Evolutionary conservation across 140 eudicot genomes (phyloP).

Genomic region (Ambrosia hybrid): DNA sequence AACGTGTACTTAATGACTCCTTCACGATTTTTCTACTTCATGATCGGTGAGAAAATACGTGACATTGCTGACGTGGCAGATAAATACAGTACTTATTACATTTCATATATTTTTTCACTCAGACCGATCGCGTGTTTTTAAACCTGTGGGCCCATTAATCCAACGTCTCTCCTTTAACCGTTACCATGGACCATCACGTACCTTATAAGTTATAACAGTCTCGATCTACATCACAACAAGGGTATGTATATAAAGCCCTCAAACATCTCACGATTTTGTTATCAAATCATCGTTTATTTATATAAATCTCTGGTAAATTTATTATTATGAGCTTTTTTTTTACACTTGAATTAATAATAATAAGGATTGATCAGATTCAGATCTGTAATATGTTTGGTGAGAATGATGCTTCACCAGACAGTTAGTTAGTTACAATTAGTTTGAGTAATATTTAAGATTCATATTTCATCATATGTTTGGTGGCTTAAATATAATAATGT

Average conservation of each 20-base stretch:
- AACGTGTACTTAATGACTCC: constrained; percentile 26
- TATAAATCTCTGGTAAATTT: constrained; percentile 11
- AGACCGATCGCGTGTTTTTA: not conserved
- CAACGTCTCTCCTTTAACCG: constrained; percentile 25
- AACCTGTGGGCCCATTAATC: constrained; percentile 4
- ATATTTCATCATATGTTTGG: constrained; percentile 23
- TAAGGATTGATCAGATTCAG: constrained; percentile 32
- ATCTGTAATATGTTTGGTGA: constrained; percentile 36
- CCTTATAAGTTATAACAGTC: not conserved
- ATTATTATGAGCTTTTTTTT: not conserved
- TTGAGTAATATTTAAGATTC: constrained; percentile 32
- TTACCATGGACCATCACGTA: constrained; percentile 27
- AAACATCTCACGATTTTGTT: constrained; percentile 22
- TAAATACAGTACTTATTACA: not conserved
- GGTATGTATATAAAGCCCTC: constrained; percentile 32
- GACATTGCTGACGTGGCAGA: constrained; percentile 19
- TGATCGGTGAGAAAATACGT: constrained; percentile 3
- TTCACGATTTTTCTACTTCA: constrained; percentile 25
- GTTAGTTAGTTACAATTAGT: constrained; percentile 24
- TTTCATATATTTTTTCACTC: not conserved
- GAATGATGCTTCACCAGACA: constrained; percentile 30
- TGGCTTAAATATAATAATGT: constrained; percentile 8
- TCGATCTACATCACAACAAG: constrained; percentile 23
- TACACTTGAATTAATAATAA: not conserved
- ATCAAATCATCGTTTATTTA: not conserved